phyloP scores from a whole-genome alignment of 495 filamentous ascomycete species.

The Penicillium mononematosum region DNA sequence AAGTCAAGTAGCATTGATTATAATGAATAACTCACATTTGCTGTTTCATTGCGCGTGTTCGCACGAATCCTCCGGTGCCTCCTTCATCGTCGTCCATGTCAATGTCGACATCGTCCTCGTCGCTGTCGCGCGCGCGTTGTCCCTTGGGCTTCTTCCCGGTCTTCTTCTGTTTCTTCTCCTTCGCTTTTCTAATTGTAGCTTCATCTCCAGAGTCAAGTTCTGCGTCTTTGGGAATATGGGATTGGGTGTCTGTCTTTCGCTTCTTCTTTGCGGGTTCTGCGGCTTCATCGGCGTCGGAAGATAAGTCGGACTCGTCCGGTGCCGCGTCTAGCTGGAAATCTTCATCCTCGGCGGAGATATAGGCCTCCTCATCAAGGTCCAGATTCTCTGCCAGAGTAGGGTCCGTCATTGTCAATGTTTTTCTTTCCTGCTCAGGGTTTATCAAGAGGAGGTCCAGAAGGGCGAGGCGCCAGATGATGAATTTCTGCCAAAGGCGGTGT shows the following conservation, averaged over 20 bases:
- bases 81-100: constrained; percentile 57
- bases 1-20: constrained; percentile 2
- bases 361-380: constrained; percentile 55
- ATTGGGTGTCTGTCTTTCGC: constrained; percentile 36
- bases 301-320: constrained; percentile 47
- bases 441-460: background rate
- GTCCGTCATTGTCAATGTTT: constrained; percentile 32
- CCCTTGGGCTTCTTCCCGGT: constrained; percentile 39
- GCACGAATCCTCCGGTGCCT: constrained; percentile 77
- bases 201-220: constrained; percentile 73
- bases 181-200: constrained; percentile 63
- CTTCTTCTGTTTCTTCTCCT: constrained; percentile 52
- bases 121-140: constrained; percentile 41
- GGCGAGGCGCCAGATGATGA: background rate
- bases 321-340: constrained; percentile 66
- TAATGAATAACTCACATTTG: constrained; percentile 42
- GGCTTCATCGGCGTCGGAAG: constrained; percentile 35
- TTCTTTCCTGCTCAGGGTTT: background rate
- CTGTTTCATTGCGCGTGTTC: constrained; percentile 71
- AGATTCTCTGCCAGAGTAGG: constrained; percentile 10
- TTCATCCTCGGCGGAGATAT: constrained; percentile 70
- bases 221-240: constrained; percentile 31
- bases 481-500: constrained; percentile 20
- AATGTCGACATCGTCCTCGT: constrained; percentile 49
- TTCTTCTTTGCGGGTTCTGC: constrained; percentile 41